Percentiles rank a stretch among this genome's conserved stretches.
Evolutionary conservation across 1,284 basidiomycete species (phyloP).

Genomic region (Takashimella koratensis): DNA sequence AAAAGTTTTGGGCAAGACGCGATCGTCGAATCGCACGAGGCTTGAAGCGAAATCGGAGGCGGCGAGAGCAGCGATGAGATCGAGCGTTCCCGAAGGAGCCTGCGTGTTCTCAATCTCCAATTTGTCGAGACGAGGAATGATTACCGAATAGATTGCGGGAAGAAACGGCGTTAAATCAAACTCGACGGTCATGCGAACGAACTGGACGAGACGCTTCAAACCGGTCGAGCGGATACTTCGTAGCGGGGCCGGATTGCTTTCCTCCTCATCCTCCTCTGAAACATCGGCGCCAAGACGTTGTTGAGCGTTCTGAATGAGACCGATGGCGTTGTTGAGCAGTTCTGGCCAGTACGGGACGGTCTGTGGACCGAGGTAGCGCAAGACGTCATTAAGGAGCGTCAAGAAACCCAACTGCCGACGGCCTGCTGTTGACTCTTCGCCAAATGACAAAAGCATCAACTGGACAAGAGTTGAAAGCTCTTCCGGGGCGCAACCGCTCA

Average conservation of each 20-base stretch:
- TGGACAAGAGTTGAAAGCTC: slow-evolving; percentile 79
- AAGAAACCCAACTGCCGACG: slow-evolving; percentile 82
- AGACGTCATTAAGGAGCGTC: slow-evolving; percentile 74
- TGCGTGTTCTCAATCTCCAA: slow-evolving; percentile 87
- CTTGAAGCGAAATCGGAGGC: slow-evolving; percentile 59
- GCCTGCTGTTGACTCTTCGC: slow-evolving; percentile 48
- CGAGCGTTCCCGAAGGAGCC: slow-evolving; percentile 81
- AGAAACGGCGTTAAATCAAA: slow-evolving; percentile 79
- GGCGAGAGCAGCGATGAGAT: slow-evolving; percentile 81
- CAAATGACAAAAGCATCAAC: slow-evolving; percentile 83
- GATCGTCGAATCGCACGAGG: slow-evolving; percentile 67
- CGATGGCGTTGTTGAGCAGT: slow-evolving; percentile 64
- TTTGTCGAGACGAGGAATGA: slow-evolving; percentile 73
- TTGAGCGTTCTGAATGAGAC: slow-evolving; percentile 65
- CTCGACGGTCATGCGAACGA: slow-evolving; percentile 67
- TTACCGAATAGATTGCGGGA: slow-evolving; percentile 65
- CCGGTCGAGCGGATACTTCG: slow-evolving; percentile 75
- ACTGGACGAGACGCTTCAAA: slow-evolving; percentile 80
- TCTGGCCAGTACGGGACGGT: slow-evolving; percentile 67
- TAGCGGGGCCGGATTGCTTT: slow-evolving; percentile 50
- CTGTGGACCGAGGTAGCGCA: slow-evolving; percentile 73
- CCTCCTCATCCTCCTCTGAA: slow-evolving; percentile 48
- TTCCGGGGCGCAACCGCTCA: slow-evolving; percentile 66
- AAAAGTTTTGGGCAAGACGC: slow-evolving; percentile 72
- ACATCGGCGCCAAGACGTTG: slow-evolving; percentile 50